Evolutionary conservation across 306 rosid genomes (phyloP).

Genomic region (Senna siamea): DNA sequence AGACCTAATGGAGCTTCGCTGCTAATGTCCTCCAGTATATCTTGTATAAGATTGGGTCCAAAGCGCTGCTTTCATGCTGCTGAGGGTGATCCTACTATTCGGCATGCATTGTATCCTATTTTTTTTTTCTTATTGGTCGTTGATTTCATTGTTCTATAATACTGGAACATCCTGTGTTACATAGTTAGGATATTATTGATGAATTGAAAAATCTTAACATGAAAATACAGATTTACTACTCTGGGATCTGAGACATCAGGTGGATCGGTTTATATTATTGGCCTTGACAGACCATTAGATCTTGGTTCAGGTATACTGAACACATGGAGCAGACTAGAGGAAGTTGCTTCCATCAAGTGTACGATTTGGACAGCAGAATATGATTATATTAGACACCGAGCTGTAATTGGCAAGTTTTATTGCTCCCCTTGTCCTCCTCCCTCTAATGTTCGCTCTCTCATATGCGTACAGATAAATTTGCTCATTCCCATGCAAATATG

Average conservation of each 20-base stretch:
- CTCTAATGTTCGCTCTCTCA: conserved; percentile 8
- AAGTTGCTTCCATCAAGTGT: conserved; percentile 64
- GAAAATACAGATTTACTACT: conserved; percentile 61
- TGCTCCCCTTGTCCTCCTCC: not conserved
- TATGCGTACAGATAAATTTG: not conserved
- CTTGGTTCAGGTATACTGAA: conserved; percentile 44
- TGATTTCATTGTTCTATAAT: conserved; percentile 7
- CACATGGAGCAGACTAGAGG: conserved; percentile 55
- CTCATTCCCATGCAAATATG: conserved; percentile 20
- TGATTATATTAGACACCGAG: conserved; percentile 57
- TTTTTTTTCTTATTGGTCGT: not conserved
- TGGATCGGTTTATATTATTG: conserved; percentile 66
- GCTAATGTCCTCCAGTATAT: conserved; percentile 62
- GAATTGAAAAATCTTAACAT: conserved; percentile 57
- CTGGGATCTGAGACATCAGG: conserved; percentile 76
- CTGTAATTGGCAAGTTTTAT: conserved; percentile 68
- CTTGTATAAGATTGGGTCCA: conserved; percentile 65
- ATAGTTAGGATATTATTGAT: conserved; percentile 17
- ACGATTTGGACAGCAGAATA: conserved; percentile 88
- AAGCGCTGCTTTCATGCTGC: conserved; percentile 42
- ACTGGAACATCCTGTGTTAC: not conserved
- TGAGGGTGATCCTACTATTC: conserved; percentile 45
- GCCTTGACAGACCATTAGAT: conserved; percentile 64
- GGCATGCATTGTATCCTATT: conserved; percentile 79
- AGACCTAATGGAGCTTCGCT: conserved; percentile 51